Base-by-base conservation (phyloP, 371 early-diverging fungal genomes). In the Rhizopus arrhizus region DNA sequence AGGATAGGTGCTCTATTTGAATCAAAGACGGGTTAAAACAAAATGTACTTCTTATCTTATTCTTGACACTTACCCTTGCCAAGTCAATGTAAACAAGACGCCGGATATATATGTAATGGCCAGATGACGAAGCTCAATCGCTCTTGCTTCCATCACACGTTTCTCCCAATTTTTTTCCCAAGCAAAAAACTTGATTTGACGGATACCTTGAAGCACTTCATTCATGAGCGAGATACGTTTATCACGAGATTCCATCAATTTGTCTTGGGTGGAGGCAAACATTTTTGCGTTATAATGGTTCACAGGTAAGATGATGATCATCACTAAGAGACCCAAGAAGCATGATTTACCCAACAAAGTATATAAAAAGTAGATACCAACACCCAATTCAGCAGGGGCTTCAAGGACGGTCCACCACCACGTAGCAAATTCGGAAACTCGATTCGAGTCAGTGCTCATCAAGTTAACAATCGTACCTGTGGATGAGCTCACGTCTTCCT, bases 391-490 rank as follows among this genome's bases (percentile, higher is more conserved):
- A 22, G 82, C 75, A 33, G 89, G 88, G 2, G 79, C 74, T 4
- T 78, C 76, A 33, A 85, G 72, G 9, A 82, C 56, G 2, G 74
- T 63, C 61, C 80, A 74, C 72, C 87, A 72, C 65, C 84, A 84
- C 49, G 80, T 77, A 47, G 74, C 58, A 28, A 84, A 75, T 15
- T 82, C 79, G 9, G 84, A 72, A 28, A 95, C 78, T 43, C 91
- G 83, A 41, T 80, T 76, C 5, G 89, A 66, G 62, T 96, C 96
- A 1, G 93, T 88, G n/a, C 94, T 89, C 72, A 95, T 89, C 56
- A 96, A 65, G 66, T 91, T 96, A 64, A 90, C 89, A 55, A 96
- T 82, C 29, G 84, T 85, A 28, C 95, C 95, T 4, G 82, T 72
- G 2, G 77, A 74, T n/a, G 82, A 72, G 5, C 70, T 68, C 2